Evolutionary conservation across 352 stramenopile genomes (phyloP), one percentile per base, ranked within the genome.

Genomic region (Globisporangium takayamanum): DNA sequence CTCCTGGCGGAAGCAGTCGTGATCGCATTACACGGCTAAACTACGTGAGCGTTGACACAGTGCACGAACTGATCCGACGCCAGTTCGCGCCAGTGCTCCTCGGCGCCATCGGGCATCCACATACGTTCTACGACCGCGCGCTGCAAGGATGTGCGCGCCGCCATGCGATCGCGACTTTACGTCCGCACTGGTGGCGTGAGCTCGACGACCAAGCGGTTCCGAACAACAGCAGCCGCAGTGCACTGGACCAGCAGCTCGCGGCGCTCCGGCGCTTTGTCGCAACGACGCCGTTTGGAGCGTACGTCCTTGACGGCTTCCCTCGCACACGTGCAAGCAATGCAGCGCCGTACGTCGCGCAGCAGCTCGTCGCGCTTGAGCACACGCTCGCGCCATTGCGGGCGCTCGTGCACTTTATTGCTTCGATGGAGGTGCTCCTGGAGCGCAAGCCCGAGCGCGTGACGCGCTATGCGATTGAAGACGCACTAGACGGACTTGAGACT

Each of bases 241-340:
- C 5, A 1, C 65, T 64, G 36, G n/a, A 28, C 0, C 11, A 39
- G 10, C 47, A 55, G 33, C 53, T 68, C 36, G 12, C 26, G 8
- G 36, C 20, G 6, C 53, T 87, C 0, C 52, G 67, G 22, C 50
- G 2, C 2, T n/a, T 75, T 16, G 53, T 84, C 14, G 53, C 64
- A 2, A 45, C 42, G 12, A 74, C 67, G 1, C 37, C 64, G 2
- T 59, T 69, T 28, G 30, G 46, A 1, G 50, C 58, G 16, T 73
- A 79, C 25, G 70, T 72, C 15, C 46, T 78, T 7, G 74, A 88
- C 42, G 74, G 70, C 1, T 88, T 82, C 33, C 76, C 74, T 15
- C 59, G 69, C 2, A 6, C 22, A 12, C 2, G 11, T 4, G 6
- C 37, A 5, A 22, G 11, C 12, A 46, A 53, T 47, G 55, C 48